These are phyloP conservation scores for Pythium coloratum DNA, from an alignment of 352 stramenopile species.

Conservation along the genomic window DNA sequence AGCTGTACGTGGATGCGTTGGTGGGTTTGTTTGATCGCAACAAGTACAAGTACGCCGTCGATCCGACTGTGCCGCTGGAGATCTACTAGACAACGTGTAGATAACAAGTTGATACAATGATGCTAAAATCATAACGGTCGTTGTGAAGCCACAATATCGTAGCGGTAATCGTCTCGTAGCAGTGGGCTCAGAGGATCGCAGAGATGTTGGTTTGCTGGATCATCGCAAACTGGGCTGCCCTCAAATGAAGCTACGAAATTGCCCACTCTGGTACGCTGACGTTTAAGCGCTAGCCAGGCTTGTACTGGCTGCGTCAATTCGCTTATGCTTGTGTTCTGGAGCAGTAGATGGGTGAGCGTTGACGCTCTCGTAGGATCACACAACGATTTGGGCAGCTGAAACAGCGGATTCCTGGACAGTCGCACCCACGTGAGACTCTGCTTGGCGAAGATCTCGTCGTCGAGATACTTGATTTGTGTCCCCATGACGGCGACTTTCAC, in stretches of 20 bases:
- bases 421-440: neutral
- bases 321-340: neutral
- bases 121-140: neutral
- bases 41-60: constrained; percentile 74
- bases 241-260: neutral
- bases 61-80: constrained; percentile 57
- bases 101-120: too few relatives aligned
- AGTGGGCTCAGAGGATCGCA: neutral
- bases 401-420: neutral
- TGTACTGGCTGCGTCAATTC: neutral
- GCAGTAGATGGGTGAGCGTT: neutral
- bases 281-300: neutral
- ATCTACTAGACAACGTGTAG: constrained; percentile 57
- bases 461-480: neutral
- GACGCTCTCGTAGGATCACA: too few relatives aligned
- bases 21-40: constrained; percentile 87
- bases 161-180: neutral
- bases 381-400: neutral
- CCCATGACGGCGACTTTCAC: neutral
- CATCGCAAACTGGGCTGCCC: neutral
- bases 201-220: neutral
- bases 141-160: neutral
- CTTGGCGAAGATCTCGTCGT: neutral
- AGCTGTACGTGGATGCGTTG: constrained; percentile 83
- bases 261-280: neutral